Evolutionary conservation across 768 basidiomycete species (phyloP), one percentile per base, ranked within the genome.

Genomic region (Exsudoporus frostii): DNA sequence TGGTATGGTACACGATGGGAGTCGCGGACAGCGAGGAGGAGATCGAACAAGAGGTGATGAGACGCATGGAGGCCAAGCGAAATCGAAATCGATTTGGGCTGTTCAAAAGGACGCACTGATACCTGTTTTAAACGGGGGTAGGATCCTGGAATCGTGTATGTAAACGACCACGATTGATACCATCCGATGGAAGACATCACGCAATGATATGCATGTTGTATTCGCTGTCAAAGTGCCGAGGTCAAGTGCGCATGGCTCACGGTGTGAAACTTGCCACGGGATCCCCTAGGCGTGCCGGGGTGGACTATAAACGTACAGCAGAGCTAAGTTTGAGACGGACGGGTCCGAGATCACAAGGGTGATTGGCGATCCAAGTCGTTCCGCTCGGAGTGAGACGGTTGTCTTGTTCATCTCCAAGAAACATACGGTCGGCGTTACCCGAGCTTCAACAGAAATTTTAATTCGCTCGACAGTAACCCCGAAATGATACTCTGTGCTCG

Each of bases 1-100:
- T 96, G 29, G 74, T 84, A 36, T 98, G 94, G 92, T 98, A 98
- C 71, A 74, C 86, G 34, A 73, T 84, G 42, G 90, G 91, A n/a
- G 83, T 81, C 5, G 73, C 73, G 51, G 74, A 90, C 54, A 79
- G 86, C 41, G 92, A 92, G 38, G 85, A 85, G 58, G 93, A 96
- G 73, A 78, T 91, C 33, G 91, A 92, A 66, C 74, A 79, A 19
- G 88, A 91, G 69, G 82, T 80, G 48, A 72, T 78, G 57, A 70
- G 72, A 57, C 72, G 76, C 50, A 71, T 85, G 10, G 85, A 78
- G 25, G 76, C 72, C 49, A 92, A 88, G 73, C 78, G 73, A 54
- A 71, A 70, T 50, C 74, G 74, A 48, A 71, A 70, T 45, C 72
- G 82, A 45, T 83, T 82, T 60, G 72, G 75, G 17, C 41, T 71